phyloP scores from a whole-genome alignment of 2,329 filamentous ascomycete species.

The Colletotrichum paranaense region DNA sequence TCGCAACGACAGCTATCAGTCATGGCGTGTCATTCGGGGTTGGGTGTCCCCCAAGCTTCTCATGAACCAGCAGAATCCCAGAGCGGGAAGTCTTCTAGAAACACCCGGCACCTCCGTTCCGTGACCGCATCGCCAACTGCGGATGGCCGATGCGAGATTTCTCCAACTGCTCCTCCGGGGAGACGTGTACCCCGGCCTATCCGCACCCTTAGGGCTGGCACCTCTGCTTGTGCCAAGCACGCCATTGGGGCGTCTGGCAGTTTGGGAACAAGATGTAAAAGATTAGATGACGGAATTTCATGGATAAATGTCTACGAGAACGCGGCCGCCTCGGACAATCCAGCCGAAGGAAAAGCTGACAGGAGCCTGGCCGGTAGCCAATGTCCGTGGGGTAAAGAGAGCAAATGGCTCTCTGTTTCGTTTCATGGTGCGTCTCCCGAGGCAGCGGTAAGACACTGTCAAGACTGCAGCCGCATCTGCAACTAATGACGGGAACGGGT shows the following conservation, averaged over 20 bases:
- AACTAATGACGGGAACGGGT: slow-evolving; percentile 24
- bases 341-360: background rate
- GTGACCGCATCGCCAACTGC: background rate
- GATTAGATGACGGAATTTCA: slow-evolving; percentile 8
- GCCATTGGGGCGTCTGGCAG: slow-evolving; percentile 21
- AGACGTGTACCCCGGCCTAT: background rate
- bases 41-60: background rate
- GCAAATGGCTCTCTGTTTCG: background rate
- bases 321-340: slow-evolving; percentile 3
- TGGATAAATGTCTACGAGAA: background rate
- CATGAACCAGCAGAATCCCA: background rate
- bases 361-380: background rate
- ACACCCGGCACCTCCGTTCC: background rate
- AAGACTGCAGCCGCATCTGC: slow-evolving; percentile 11
- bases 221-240: background rate
- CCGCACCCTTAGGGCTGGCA: background rate
- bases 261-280: background rate
- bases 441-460: slow-evolving; percentile 22
- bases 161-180: slow-evolving; percentile 28
- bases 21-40: background rate
- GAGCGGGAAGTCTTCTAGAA: slow-evolving; percentile 25
- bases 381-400: background rate
- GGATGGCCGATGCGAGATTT: slow-evolving; percentile 24
- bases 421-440: slow-evolving; percentile 18
- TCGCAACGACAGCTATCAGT: background rate